These are phyloP conservation scores for Afroboletus lepidellus DNA, from an alignment of 1,284 basidiomycete genomes.

Conservation along the genomic window DNA sequence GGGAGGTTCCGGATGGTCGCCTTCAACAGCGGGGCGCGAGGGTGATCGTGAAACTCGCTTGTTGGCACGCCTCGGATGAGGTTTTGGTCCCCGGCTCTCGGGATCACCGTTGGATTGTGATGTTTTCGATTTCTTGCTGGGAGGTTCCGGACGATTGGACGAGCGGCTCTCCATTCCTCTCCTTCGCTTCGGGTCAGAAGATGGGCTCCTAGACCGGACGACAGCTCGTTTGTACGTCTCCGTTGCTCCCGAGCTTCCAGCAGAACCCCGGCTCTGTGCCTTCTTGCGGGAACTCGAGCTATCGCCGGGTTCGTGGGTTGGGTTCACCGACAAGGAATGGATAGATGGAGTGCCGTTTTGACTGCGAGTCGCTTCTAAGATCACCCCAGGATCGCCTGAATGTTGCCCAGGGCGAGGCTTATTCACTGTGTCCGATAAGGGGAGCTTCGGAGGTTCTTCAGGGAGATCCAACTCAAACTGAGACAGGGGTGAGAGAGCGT, in stretches of 20 bases:
- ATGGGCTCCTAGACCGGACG: not conserved
- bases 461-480: conserved; percentile 24
- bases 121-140: conserved; percentile 22
- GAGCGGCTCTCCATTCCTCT: conserved; percentile 1
- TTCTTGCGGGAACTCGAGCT: not conserved
- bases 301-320: not conserved
- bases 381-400: not conserved
- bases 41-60: conserved; percentile 6
- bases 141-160: conserved; percentile 9
- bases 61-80: conserved; percentile 1
- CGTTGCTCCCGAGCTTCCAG: not conserved
- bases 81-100: not conserved
- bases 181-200: conserved; percentile 3
- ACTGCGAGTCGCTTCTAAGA: not conserved
- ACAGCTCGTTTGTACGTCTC: conserved; percentile 8
- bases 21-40: not conserved
- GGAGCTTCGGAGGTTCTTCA: conserved; percentile 20
- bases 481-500: conserved; percentile 20
- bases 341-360: not conserved
- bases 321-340: conserved; percentile 3
- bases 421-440: conserved; percentile 28
- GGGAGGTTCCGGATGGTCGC: not conserved
- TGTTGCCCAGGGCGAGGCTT: conserved; percentile 11
- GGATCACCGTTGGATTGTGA: conserved; percentile 1
- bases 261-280: conserved; percentile 5